phyloP scores from a whole-genome alignment of 352 stramenopile genomes.

The Globisporangium cederbergense region DNA sequence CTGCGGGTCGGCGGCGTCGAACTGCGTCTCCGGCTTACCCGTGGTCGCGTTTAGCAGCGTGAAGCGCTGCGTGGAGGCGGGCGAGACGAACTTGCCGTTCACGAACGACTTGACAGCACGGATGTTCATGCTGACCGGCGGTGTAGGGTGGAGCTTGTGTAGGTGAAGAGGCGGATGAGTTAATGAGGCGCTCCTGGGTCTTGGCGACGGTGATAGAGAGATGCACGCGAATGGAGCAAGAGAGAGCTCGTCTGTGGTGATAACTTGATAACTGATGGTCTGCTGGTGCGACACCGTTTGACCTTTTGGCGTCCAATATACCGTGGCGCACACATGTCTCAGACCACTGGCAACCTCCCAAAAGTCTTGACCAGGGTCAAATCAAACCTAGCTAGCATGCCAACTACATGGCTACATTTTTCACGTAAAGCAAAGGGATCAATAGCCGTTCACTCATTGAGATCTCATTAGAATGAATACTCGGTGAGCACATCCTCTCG shows the following conservation, averaged over 20 bases:
- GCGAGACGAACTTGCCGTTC: slow-evolving; percentile 54
- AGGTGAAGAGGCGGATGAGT: background rate
- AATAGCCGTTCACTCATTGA: background rate
- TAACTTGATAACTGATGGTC: background rate
- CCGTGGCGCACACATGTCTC: slow-evolving; percentile 18
- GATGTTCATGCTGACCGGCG: slow-evolving; percentile 4
- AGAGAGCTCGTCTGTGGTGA: background rate
- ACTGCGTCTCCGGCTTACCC: slow-evolving; percentile 44
- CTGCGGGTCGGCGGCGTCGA: slow-evolving; percentile 34
- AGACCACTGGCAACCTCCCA: background rate
- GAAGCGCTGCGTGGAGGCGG: slow-evolving; percentile 23
- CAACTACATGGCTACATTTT: background rate
- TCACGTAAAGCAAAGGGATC: too few species aligned
- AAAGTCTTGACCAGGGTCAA: background rate
- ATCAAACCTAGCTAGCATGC: background rate
- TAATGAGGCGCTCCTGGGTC: background rate
- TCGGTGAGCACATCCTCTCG: slow-evolving; percentile 13
- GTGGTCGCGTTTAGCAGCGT: slow-evolving; percentile 66
- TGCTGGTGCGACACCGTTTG: slow-evolving; percentile 2
- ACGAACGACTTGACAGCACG: slow-evolving; percentile 63
- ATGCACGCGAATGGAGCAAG: background rate
- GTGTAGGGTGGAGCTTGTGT: background rate
- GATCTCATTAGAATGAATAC: slow-evolving; percentile 7
- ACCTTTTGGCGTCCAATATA: slow-evolving; percentile 4
- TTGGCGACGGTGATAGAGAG: background rate